Percentiles rank a stretch among this genome's conserved stretches.
These are phyloP conservation scores for Macrolepiota fuliginosa DNA, from an alignment of 768 basidiomycete species.

Conservation along the genomic window DNA sequence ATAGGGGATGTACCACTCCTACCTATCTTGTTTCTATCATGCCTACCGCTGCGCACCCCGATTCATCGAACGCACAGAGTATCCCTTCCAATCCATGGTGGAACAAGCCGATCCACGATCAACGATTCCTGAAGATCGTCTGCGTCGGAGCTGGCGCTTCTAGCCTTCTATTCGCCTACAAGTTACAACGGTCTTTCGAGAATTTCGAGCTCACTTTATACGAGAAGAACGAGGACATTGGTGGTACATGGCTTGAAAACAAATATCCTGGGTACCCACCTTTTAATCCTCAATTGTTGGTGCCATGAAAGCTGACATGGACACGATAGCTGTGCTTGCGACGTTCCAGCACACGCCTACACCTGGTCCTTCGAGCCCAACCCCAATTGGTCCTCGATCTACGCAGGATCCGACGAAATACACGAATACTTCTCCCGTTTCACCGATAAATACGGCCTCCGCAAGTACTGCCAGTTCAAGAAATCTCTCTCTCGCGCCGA, in stretches of 20 bases:
- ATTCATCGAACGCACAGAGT: neutral
- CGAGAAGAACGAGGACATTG: conserved; percentile 35
- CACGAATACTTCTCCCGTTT: too few species aligned
- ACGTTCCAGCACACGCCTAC: conserved; percentile 23
- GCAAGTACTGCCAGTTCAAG: conserved; percentile 20
- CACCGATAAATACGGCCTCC: too few species aligned
- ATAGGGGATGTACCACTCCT: too few species aligned
- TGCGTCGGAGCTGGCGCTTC: conserved; percentile 35
- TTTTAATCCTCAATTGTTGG: neutral
- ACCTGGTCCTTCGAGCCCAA: conserved; percentile 26
- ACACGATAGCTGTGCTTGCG: conserved; percentile 17
- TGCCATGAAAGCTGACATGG: neutral
- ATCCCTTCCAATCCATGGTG: conserved; percentile 1
- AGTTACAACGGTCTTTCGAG: conserved; percentile 32
- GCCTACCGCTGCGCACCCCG: too few species aligned
- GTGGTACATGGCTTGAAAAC: conserved; percentile 37
- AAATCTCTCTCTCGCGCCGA: conserved; percentile 19
- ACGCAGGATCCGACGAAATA: too few species aligned
- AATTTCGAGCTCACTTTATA: conserved; percentile 31
- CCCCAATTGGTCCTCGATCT: too few species aligned
- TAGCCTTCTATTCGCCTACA: too few species aligned
- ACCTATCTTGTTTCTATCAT: too few species aligned
- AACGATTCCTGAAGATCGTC: conserved; percentile 26
- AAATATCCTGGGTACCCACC: conserved; percentile 16
- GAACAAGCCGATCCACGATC: conserved; percentile 25